These are phyloP conservation scores for Chaetothyriales sp. DNA, from an alignment of 2,329 filamentous ascomycete genomes.

Conservation along the genomic window DNA sequence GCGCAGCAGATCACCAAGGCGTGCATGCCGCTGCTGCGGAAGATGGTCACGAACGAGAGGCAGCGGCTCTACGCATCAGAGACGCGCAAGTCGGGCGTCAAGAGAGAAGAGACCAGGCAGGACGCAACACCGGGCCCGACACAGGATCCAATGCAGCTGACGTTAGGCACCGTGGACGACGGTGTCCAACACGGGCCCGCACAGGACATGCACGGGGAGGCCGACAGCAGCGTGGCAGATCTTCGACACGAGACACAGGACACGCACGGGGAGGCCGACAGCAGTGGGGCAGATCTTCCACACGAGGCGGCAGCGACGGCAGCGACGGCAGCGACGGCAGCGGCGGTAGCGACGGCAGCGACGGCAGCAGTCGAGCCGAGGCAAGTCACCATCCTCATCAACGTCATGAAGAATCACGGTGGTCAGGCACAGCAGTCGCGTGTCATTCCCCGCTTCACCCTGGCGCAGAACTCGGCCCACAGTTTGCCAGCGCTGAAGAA, in stretches of 20 bases:
- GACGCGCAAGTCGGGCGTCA: conserved; percentile 35
- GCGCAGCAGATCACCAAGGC: conserved; percentile 42
- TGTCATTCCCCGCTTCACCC: conserved; percentile 13
- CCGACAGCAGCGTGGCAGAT: background rate
- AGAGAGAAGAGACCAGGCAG: conserved; percentile 3
- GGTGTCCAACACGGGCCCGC: background rate
- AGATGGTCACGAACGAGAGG: conserved; percentile 48
- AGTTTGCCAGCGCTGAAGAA: conserved; percentile 9
- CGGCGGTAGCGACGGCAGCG: no score
- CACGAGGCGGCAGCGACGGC: no score
- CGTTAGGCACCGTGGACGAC: background rate
- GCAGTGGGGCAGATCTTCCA: no score
- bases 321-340: no score
- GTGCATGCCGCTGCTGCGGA: conserved; percentile 42
- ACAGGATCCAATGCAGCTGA: background rate
- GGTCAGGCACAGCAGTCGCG: conserved; percentile 8
- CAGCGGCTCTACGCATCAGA: conserved; percentile 45
- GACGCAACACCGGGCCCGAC: conserved; percentile 1
- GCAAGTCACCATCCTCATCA: conserved; percentile 2
- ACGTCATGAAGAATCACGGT: conserved; percentile 14
- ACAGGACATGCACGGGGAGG: background rate
- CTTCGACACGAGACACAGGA: background rate
- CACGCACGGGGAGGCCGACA: no score
- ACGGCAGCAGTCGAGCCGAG: background rate
- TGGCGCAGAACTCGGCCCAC: conserved; percentile 11